Evolutionary conservation across 257 asterid genomes (phyloP), one percentile per base, ranked within the genome.

Genomic region (Rehmannia glutinosa): DNA sequence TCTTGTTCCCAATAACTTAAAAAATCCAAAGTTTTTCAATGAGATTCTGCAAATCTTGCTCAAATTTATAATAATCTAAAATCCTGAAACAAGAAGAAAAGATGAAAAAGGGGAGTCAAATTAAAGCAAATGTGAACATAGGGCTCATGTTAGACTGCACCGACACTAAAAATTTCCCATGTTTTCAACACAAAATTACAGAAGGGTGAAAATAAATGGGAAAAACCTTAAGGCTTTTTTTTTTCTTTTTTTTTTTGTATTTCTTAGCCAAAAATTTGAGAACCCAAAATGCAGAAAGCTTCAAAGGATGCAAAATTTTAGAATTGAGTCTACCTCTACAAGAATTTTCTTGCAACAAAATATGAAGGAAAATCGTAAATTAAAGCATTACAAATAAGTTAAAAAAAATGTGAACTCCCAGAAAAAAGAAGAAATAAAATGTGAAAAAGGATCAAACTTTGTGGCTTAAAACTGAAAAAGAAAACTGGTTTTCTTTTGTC

Each of bases 1-100:
- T 69, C 75, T 79, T 72, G 75, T 71, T 41, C 57, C 50, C 47
- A 45, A 55, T 24, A 60, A 66, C 43, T 36, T 66, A 12, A 55
- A 63, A 63, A 24, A 50, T 71, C 16, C 43, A 55, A 42, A 15
- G 36, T 19, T 36, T 46, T 36, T 47, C 69, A 56, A 8, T 53
- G 42, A 53, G 66, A 73, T 77, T 68, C 74, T 54, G 58, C 50
- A 45, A 53, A 69, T 80, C 32, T 55, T n/a, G 19, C 15, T 1
- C 43, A 45, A 33, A 43, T 55, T 59, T 62, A 21, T 15, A 46
- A 24, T 25, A 41, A 39, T 32, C 38, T 8, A 32, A n/a, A n/a
- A n/a, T 38, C 12, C 8, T 4, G 27, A 20, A 20, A 19, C 32
- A 35, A 5, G 10, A 50, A 43, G 39, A 8, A 8, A 0, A 8